Evolutionary conservation across 129 eudicot genomes (phyloP).

Genomic region (Lonicera japonica): DNA sequence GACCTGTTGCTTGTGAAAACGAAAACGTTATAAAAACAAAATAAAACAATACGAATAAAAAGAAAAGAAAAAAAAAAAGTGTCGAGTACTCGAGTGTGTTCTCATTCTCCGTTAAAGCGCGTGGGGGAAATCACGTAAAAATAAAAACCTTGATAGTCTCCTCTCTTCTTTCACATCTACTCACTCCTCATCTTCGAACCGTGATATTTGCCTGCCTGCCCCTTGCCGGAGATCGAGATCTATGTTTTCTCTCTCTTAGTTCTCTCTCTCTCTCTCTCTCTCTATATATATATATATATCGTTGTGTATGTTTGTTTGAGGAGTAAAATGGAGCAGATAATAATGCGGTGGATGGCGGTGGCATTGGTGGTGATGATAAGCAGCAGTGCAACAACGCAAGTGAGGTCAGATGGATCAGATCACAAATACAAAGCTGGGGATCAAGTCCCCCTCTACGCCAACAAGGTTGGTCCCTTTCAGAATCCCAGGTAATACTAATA

Average conservation of each 20-base stretch:
- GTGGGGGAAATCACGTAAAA: no score
- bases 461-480: slow-evolving; percentile 62
- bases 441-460: slow-evolving; percentile 52
- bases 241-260: background rate
- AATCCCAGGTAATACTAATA: slow-evolving; percentile 49
- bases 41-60: no score
- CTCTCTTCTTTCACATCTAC: background rate
- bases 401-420: slow-evolving; percentile 43
- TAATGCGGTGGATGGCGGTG: slow-evolving; percentile 12
- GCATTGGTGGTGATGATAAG: slow-evolving; percentile 13
- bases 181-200: background rate
- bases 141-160: no score
- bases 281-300: no score
- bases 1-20: no score
- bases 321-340: slow-evolving; percentile 14
- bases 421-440: slow-evolving; percentile 52
- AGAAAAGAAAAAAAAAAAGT: no score
- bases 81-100: no score
- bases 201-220: no score
- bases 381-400: slow-evolving; percentile 7
- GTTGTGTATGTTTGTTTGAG: background rate
- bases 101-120: no score
- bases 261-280: slow-evolving; percentile 1
- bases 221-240: slow-evolving; percentile 1
- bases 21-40: no score